A percentile compares a stretch with the other conserved stretches of the same genome.
phyloP scores from a whole-genome alignment of 768 basidiomycete species.

The Amanita exitialis region DNA sequence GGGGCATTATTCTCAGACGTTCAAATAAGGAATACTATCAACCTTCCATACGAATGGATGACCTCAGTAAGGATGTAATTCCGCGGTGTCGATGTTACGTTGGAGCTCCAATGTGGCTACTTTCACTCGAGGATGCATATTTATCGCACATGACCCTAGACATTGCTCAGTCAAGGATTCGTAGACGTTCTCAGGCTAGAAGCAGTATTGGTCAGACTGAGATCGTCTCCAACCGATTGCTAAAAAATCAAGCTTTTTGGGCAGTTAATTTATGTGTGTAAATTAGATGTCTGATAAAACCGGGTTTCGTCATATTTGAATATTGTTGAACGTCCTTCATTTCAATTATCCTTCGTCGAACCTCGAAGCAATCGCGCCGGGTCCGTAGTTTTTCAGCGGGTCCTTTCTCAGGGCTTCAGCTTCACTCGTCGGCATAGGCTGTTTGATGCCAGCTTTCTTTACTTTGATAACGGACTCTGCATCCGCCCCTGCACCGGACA shows the following conservation, averaged over 20 bases:
- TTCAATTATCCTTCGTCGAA: constrained; percentile 7
- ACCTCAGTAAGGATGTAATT: not conserved
- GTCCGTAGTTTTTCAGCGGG: constrained; percentile 67
- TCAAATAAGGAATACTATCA: not conserved
- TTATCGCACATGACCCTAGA: too few relatives aligned
- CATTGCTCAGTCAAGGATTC: too few relatives aligned
- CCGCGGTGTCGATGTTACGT: constrained; percentile 2
- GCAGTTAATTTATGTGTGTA: not conserved
- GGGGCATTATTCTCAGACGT: not conserved
- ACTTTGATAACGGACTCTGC: constrained; percentile 62
- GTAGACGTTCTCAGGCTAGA: too few relatives aligned
- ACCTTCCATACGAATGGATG: not conserved
- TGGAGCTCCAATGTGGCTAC: not conserved
- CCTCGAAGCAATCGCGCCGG: constrained; percentile 5
- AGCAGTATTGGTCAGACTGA: too few relatives aligned
- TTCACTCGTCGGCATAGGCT: constrained; percentile 41
- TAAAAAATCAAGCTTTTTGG: too few relatives aligned
- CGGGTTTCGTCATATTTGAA: not conserved
- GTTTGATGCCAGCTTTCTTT: constrained; percentile 37
- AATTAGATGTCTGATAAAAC: not conserved
- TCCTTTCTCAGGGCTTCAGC: constrained; percentile 73
- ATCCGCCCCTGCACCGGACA: constrained; percentile 16
- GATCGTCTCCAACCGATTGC: too few relatives aligned
- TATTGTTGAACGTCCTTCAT: not conserved
- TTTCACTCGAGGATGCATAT: not conserved